Evolutionary conservation across 805 yeast species (phyloP).

Genomic region (Starmerella gropengiesseri): DNA sequence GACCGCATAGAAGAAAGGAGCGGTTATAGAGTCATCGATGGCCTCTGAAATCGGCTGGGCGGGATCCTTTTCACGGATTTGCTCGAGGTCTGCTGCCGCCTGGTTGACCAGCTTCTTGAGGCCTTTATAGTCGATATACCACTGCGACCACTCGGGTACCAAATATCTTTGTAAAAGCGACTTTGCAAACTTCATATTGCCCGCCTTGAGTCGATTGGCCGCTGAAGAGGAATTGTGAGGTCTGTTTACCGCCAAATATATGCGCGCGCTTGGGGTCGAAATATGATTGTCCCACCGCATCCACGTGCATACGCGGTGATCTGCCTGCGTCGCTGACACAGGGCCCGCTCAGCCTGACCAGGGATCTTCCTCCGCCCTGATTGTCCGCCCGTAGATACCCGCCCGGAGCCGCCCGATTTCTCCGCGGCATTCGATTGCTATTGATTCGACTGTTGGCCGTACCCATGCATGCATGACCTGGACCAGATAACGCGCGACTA

Average conservation of each 20-base stretch:
- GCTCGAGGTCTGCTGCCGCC: constrained; percentile 35
- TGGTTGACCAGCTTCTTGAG: constrained; percentile 70
- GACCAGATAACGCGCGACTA: too few species aligned
- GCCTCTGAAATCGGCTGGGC: background rate
- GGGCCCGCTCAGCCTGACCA: too few species aligned
- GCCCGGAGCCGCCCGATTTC: too few species aligned
- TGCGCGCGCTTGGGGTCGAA: too few species aligned
- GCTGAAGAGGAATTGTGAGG: background rate
- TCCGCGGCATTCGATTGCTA: too few species aligned
- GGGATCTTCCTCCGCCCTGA: too few species aligned
- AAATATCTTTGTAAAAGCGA: constrained; percentile 57
- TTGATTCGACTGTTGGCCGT: too few species aligned
- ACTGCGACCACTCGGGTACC: constrained; percentile 84
- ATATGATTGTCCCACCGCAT: too few species aligned
- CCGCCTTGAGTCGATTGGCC: background rate
- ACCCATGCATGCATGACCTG: too few species aligned
- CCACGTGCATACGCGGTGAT: constrained; percentile 1
- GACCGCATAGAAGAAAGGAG: constrained; percentile 55
- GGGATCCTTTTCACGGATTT: background rate
- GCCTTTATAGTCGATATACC: constrained; percentile 75
- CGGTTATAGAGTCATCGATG: constrained; percentile 17
- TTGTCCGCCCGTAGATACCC: too few species aligned
- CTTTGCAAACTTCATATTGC: constrained; percentile 25
- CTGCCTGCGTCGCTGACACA: constrained; percentile 1
- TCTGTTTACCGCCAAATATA: too few species aligned